phyloP scores from a whole-genome alignment of 2,329 filamentous ascomycete genomes.

The Colletotrichum destructivum region DNA sequence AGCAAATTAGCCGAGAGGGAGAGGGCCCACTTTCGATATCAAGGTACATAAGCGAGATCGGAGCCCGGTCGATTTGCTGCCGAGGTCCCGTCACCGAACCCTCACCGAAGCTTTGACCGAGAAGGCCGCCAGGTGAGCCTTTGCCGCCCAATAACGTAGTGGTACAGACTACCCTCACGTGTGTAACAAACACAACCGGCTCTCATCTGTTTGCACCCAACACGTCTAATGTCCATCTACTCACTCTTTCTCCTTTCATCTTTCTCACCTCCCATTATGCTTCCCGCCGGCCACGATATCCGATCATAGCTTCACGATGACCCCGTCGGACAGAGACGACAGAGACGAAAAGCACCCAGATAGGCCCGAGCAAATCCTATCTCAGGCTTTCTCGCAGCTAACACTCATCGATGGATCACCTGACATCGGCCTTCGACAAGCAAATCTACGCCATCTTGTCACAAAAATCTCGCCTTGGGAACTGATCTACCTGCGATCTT shows the following conservation, averaged over 20 bases:
- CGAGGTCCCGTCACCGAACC: background rate
- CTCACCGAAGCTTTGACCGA: background rate
- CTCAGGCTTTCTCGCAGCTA: conserved; percentile 1
- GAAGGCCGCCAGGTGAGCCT: too few species aligned
- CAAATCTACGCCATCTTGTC: conserved; percentile 31
- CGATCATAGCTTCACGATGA: background rate
- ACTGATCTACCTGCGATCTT: conserved; percentile 18
- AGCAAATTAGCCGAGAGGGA: background rate
- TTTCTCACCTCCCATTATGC: too few species aligned
- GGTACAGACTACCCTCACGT: background rate
- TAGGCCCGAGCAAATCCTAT: background rate
- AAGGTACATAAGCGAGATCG: conserved; percentile 26
- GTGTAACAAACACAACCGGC: background rate
- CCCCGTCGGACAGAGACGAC: background rate
- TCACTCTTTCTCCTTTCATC: background rate
- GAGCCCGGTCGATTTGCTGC: background rate
- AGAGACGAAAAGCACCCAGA: background rate
- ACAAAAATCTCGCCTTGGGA: conserved; percentile 32
- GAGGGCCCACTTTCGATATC: background rate
- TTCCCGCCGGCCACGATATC: accelerated
- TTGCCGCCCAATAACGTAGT: background rate
- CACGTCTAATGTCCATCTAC: background rate
- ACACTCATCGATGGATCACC: background rate
- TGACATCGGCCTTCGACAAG: conserved; percentile 1
- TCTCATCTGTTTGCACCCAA: too few species aligned